A percentile compares a stretch with the other conserved stretches of the same genome.
These are phyloP conservation scores for Chenopodium suecicum DNA, from an alignment of 148 eudicot genomes.

Conservation along the genomic window DNA sequence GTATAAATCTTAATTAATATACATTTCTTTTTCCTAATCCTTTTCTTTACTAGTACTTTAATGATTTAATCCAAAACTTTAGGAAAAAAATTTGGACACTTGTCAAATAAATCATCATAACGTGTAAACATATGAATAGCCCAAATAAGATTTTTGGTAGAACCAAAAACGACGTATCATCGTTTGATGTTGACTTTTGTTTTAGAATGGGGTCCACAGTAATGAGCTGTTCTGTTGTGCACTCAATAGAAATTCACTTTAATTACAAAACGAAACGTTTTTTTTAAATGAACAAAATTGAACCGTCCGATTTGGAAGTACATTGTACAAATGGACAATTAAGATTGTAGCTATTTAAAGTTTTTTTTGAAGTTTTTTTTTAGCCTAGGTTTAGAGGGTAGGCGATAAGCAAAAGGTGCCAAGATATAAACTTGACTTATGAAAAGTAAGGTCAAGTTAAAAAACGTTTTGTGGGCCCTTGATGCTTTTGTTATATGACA, in stretches of 20 bases:
- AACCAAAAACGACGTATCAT: not conserved
- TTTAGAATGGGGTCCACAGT: not conserved
- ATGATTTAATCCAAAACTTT: constrained; percentile 13
- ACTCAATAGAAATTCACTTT: not conserved
- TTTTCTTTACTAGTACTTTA: constrained; percentile 6
- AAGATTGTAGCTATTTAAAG: too few species aligned
- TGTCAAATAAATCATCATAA: not conserved
- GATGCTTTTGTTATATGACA: not conserved
- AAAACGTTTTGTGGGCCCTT: not conserved
- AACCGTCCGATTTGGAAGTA: not conserved
- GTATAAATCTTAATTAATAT: not conserved
- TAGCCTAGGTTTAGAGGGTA: not conserved
- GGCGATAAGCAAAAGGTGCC: not conserved
- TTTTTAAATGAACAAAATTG: not conserved
- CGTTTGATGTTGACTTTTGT: constrained; percentile 16
- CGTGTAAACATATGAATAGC: constrained; percentile 12
- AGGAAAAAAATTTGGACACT: not conserved
- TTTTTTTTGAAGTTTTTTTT: too few species aligned
- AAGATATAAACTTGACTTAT: not conserved
- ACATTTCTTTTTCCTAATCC: not conserved
- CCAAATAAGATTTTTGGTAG: not conserved
- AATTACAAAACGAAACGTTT: not conserved
- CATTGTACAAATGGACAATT: not conserved
- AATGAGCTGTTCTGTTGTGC: constrained; percentile 3
- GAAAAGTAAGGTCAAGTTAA: not conserved